These are phyloP conservation scores for Emericellopsis atlantica DNA, from an alignment of 2,329 filamentous ascomycete genomes.

Conservation along the genomic window DNA sequence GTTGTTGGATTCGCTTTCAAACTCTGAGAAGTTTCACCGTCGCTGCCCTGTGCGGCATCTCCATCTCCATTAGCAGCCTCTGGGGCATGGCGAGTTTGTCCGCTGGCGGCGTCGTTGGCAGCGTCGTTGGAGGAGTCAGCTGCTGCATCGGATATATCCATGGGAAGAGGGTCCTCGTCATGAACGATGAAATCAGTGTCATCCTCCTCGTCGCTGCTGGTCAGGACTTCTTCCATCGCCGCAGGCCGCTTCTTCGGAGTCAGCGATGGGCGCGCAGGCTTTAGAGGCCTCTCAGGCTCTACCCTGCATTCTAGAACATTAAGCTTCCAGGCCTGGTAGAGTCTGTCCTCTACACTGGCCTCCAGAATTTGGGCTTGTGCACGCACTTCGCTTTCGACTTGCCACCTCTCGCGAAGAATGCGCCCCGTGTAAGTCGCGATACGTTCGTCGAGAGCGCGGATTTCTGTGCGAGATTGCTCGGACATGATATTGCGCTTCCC, in stretches of 20 bases:
- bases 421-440: slow-evolving; percentile 41
- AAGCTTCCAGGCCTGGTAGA: slow-evolving; percentile 39
- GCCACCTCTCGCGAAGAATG: slow-evolving; percentile 40
- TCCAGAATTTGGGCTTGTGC: slow-evolving; percentile 48
- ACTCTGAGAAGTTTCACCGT: too few relatives aligned
- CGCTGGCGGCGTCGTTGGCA: too few relatives aligned
- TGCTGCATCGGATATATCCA: neutral
- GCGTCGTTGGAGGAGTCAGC: neutral
- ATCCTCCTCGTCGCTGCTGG: slow-evolving; percentile 33
- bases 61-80: too few relatives aligned
- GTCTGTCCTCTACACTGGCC: slow-evolving; percentile 47
- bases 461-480: slow-evolving; percentile 21
- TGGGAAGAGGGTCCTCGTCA: slow-evolving; percentile 3
- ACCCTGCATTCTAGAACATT: slow-evolving; percentile 26
- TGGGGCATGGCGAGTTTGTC: too few relatives aligned
- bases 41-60: too few relatives aligned
- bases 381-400: slow-evolving; percentile 35
- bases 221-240: slow-evolving; percentile 29
- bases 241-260: neutral
- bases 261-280: slow-evolving; percentile 5
- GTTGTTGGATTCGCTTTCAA: too few relatives aligned
- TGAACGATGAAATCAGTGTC: slow-evolving; percentile 34
- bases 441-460: slow-evolving; percentile 32
- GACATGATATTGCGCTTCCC: too few relatives aligned
- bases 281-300: slow-evolving; percentile 22